Evolutionary conservation across 306 rosid species (phyloP).

Genomic region (Rosa persica): DNA sequence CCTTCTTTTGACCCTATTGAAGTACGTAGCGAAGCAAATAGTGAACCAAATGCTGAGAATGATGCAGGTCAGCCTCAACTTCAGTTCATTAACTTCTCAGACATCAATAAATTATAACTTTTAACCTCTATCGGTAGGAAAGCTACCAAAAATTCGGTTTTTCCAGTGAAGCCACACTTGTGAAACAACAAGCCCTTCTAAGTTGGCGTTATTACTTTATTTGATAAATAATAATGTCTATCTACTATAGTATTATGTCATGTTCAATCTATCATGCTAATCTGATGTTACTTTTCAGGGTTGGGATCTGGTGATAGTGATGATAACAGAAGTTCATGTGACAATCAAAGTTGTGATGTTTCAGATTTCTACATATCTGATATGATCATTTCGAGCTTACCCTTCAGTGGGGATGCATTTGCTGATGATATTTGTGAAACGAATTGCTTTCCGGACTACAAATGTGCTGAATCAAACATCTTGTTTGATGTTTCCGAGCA

Average conservation of each 20-base stretch:
- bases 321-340: conserved; percentile 51
- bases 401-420: conserved; percentile 52
- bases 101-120: not conserved
- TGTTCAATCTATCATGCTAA: conserved; percentile 11
- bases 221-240: not conserved
- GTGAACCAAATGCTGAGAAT: conserved; percentile 42
- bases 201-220: not conserved
- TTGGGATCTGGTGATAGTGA: conserved; percentile 50
- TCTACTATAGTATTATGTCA: not conserved
- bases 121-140: not conserved
- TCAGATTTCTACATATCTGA: conserved; percentile 94
- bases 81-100: not conserved
- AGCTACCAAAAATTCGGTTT: not conserved
- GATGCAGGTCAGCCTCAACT: conserved; percentile 49
- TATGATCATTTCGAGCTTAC: conserved; percentile 83
- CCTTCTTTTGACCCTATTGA: conserved; percentile 66
- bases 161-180: not conserved
- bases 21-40: conserved; percentile 38
- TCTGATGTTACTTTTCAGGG: conserved; percentile 42
- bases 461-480: conserved; percentile 50
- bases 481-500: conserved; percentile 65
- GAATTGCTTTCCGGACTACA: conserved; percentile 55
- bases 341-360: conserved; percentile 67
- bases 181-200: not conserved
- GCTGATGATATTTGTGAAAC: conserved; percentile 46